phyloP scores from a whole-genome alignment of 768 basidiomycete species.

The Suillus bovinus region DNA sequence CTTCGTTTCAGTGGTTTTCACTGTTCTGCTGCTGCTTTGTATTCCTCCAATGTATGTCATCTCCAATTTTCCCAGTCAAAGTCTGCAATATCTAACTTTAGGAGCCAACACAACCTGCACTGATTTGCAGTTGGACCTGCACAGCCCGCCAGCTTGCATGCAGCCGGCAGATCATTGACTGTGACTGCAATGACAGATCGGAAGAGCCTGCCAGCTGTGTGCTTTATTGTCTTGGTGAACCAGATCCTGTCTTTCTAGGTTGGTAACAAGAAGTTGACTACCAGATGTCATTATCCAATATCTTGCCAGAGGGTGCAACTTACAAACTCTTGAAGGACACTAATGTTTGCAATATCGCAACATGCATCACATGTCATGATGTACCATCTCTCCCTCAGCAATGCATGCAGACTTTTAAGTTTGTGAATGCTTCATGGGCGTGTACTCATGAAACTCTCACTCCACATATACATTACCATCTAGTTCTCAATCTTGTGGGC shows the following conservation, averaged over 20 bases:
- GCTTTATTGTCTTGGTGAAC: conserved; percentile 23
- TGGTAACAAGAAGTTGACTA: conserved; percentile 34
- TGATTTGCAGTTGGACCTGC: conserved; percentile 11
- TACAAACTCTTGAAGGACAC: conserved; percentile 19
- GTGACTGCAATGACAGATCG: conserved; percentile 25
- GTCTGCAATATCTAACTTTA: conserved; percentile 27
- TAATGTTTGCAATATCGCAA: conserved; percentile 24
- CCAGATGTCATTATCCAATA: background rate
- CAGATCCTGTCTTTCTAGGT: conserved; percentile 33
- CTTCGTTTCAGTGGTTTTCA: conserved; percentile 22
- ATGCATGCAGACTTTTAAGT: background rate
- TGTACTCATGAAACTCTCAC: background rate
- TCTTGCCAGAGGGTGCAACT: conserved; percentile 23
- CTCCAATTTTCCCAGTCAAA: conserved; percentile 30
- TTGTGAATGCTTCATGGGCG: background rate
- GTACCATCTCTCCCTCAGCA: background rate
- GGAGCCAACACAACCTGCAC: conserved; percentile 31
- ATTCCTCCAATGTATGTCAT: conserved; percentile 13
- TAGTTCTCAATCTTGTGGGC: conserved; percentile 11
- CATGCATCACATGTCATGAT: background rate
- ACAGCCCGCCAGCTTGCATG: conserved; percentile 19
- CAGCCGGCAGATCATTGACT: conserved; percentile 32
- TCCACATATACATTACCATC: conserved; percentile 9
- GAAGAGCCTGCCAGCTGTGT: conserved; percentile 26
- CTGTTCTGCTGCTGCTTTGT: conserved; percentile 15